Evolutionary conservation across 116 monocot species (phyloP).

Genomic region (Zostera marina): DNA sequence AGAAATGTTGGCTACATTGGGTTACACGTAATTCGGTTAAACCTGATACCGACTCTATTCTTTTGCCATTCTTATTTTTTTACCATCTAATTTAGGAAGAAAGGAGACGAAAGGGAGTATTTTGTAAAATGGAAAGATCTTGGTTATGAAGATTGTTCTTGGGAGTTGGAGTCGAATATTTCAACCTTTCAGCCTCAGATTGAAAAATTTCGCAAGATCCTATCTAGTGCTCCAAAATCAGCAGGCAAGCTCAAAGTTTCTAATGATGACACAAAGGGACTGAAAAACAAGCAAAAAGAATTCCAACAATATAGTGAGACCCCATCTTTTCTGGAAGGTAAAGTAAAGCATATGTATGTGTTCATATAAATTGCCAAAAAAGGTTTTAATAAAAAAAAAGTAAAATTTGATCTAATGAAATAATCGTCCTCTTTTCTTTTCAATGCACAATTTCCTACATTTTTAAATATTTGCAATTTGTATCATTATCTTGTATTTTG

Average conservation of each 20-base stretch:
- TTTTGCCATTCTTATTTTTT: not conserved
- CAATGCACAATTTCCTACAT: not conserved
- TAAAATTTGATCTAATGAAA: not conserved
- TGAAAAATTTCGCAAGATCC: conserved; percentile 51
- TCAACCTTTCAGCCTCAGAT: conserved; percentile 75
- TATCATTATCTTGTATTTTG: conserved; percentile 5
- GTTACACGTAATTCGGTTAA: not conserved
- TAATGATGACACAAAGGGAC: conserved; percentile 30
- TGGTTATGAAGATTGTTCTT: conserved; percentile 82
- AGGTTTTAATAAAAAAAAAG: too few species aligned
- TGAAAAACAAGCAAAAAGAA: conserved; percentile 35
- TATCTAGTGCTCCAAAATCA: conserved; percentile 37
- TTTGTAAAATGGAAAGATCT: conserved; percentile 97
- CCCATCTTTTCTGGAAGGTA: conserved; percentile 79
- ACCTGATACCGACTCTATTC: not conserved
- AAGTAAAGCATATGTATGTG: conserved; percentile 17
- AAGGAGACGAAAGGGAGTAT: conserved; percentile 53
- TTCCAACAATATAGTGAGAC: conserved; percentile 48
- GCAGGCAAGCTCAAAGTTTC: conserved; percentile 26
- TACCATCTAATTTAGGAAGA: conserved; percentile 33
- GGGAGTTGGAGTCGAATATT: conserved; percentile 77
- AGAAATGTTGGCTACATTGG: too few species aligned
- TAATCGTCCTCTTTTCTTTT: not conserved
- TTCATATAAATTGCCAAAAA: too few species aligned
- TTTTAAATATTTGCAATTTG: not conserved